Base-by-base conservation (phyloP, 768 basidiomycete species). In the Sarcodon aspratus region DNA sequence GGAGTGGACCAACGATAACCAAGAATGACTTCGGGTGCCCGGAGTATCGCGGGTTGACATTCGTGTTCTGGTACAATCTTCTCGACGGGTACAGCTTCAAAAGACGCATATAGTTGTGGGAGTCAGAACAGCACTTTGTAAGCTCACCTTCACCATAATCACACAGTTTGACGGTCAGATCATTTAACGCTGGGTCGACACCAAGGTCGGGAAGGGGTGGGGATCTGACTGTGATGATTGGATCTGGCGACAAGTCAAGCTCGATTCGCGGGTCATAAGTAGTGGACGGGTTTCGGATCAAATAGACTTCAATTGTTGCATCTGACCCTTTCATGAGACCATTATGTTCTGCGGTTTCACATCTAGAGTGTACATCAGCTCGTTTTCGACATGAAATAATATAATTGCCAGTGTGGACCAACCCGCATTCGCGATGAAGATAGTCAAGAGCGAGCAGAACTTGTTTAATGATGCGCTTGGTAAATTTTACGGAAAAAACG, bases 401-500 rank as follows among this genome's bases (percentile, higher is more conserved):
- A 17, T 17, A 31, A 15, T 31, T 38, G 59, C 62, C 59, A 21
- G 48, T 53, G 51, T 63, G 57, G 38, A 59, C 48, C 17, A 57
- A 35, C 1, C 50, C 43, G 34, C 56, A 60, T 32, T 57, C 46
- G n/a, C 49, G 46, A 48, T 65, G 63, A 40, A 63, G 55, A 48
- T 60, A 65, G 42, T 59, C 55, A 7, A 61, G 51, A 7, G 61
- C 60, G 15, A 62, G 56, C 33, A 65, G 54, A 7, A 52, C 33
- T 47, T 65, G 64, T 40, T 58, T 61, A 33, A 57, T 50, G 32
- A 65, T 55, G 32, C 48, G 43, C 47, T 59, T 54, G 9, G 45
- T 34, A 48, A 44, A 4, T 48, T 15, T 13, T 50, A 55, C 33
- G n/a, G 46, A 33, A 15, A 61, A 27, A 40, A 50, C 3, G 6